Evolutionary conservation across 331 rosid species (phyloP).

Genomic region (Malus hybrid): DNA sequence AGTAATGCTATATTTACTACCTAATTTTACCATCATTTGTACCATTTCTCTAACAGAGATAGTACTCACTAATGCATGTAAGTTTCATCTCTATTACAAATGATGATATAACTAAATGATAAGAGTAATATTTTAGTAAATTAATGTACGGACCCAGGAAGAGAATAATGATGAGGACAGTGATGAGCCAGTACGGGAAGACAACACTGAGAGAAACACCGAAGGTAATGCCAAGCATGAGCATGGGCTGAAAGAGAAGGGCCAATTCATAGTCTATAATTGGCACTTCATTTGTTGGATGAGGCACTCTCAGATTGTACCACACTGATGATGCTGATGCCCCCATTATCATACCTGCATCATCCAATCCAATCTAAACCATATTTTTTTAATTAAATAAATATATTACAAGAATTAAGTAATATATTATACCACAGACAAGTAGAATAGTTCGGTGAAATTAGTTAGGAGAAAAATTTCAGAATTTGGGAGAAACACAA

Average conservation of each 20-base stretch:
- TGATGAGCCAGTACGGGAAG: constrained; percentile 93
- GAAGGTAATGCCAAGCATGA: constrained; percentile 88
- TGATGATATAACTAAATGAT: no score
- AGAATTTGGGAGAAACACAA: neutral
- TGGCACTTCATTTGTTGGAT: constrained; percentile 83
- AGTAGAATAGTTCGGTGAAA: neutral
- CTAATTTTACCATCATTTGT: no score
- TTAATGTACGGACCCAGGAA: constrained; percentile 39
- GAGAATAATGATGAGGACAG: constrained; percentile 78
- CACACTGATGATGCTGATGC: constrained; percentile 80
- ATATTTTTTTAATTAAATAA: neutral
- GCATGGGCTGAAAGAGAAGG: constrained; percentile 83
- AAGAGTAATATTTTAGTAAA: no score
- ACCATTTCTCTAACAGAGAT: no score
- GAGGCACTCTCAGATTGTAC: constrained; percentile 80
- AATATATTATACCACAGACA: neutral
- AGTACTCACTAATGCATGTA: no score
- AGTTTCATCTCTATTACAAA: no score
- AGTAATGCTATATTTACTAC: no score
- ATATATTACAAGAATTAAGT: neutral
- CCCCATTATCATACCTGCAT: constrained; percentile 91
- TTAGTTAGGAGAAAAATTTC: no score
- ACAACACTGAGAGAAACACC: constrained; percentile 86
- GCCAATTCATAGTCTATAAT: constrained; percentile 78
- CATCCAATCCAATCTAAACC: neutral